Conservation (phyloP, 176 grass and related monocot species). For the Musa schizocarpa region DNA sequence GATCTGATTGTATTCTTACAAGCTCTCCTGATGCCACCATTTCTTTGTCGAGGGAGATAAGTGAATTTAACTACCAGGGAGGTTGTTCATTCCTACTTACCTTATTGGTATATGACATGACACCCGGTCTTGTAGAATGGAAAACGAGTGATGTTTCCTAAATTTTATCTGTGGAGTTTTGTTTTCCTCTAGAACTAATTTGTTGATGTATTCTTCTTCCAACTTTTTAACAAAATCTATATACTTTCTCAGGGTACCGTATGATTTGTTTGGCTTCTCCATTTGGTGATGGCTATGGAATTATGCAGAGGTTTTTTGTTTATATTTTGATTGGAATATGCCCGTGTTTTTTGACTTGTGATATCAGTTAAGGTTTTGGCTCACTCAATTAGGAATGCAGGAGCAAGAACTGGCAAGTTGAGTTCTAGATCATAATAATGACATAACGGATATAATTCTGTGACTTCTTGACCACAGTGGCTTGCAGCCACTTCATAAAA, state of each 20-base stretch:
- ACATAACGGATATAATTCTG: too few species aligned
- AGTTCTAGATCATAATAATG: too few species aligned
- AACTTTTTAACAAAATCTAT: background rate
- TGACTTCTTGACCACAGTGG: too few species aligned
- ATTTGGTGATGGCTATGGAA: background rate
- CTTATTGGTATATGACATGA: slow-evolving; percentile 30
- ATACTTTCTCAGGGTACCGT: background rate
- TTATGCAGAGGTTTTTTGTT: too few species aligned
- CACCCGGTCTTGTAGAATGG: slow-evolving; percentile 28
- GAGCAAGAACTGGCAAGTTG: too few species aligned
- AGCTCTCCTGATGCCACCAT: background rate
- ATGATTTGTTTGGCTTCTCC: background rate
- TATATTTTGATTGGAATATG: too few species aligned
- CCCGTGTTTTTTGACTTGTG: too few species aligned
- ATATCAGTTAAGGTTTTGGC: too few species aligned
- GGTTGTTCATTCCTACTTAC: slow-evolving; percentile 28
- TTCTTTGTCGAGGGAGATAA: slow-evolving; percentile 18
- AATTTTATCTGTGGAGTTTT: background rate
- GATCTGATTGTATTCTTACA: background rate
- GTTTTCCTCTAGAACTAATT: slow-evolving; percentile 1
- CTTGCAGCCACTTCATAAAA: too few species aligned
- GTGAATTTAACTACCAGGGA: slow-evolving; percentile 20
- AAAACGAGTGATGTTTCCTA: slow-evolving; percentile 22
- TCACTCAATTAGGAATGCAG: too few species aligned
- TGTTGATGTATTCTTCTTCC: slow-evolving; percentile 1